Evolutionary conservation across 2,329 filamentous ascomycete genomes (phyloP).

Genomic region (Ascocoryne sarcoides): DNA sequence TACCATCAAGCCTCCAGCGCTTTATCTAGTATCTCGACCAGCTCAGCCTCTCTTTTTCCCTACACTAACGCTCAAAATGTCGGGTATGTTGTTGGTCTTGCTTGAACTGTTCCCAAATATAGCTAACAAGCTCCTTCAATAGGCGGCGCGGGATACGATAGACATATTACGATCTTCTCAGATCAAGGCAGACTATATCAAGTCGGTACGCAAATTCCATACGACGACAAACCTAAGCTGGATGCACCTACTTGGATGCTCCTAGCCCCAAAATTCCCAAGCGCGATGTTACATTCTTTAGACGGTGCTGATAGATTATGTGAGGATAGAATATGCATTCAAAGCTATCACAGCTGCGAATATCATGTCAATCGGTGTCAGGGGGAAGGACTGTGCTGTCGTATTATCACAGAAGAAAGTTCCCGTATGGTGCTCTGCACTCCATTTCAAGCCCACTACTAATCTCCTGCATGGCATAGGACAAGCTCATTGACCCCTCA

Average conservation of each 20-base stretch:
- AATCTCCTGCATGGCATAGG: conserved; percentile 43
- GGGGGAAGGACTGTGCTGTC: conserved; percentile 94
- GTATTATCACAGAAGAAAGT: conserved; percentile 99
- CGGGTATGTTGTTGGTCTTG: conserved; percentile 28
- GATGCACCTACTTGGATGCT: neutral
- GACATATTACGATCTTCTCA: conserved; percentile 99
- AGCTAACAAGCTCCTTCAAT: conserved; percentile 23
- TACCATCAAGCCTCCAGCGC: neutral
- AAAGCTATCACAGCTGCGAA: conserved; percentile 99
- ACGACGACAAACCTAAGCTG: neutral
- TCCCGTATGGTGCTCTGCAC: conserved; percentile 60
- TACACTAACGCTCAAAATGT: conserved; percentile 27
- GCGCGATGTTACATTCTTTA: neutral
- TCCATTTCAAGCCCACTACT: conserved; percentile 10
- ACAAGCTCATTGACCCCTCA: conserved; percentile 96
- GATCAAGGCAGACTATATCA: conserved; percentile 97
- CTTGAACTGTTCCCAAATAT: conserved; percentile 9
- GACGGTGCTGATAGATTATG: conserved; percentile 24
- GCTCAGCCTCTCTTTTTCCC: neutral
- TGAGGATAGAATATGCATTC: conserved; percentile 88
- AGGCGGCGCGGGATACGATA: conserved; percentile 88
- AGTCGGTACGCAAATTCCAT: conserved; percentile 70
- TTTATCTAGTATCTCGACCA: neutral
- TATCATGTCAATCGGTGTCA: conserved; percentile 93
- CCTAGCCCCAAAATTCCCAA: neutral